Conservation (phyloP, 108 stramenopile species). For the Nitzschia sp. region DNA sequence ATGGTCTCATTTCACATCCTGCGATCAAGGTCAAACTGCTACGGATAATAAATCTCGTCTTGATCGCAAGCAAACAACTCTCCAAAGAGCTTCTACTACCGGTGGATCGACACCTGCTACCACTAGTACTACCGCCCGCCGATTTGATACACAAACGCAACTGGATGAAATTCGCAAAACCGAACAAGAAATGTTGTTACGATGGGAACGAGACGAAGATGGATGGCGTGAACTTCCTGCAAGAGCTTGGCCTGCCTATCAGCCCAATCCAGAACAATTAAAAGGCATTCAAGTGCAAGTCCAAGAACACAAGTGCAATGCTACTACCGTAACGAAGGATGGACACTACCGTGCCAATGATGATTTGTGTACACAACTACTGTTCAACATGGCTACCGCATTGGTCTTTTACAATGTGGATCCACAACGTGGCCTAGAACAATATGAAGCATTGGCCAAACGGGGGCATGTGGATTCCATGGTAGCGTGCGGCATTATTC, state of each 20-base stretch:
- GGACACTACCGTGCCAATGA: not conserved
- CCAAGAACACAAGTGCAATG: slow-evolving; percentile 5
- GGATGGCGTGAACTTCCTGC: slow-evolving; percentile 48
- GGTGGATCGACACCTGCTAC: not conserved
- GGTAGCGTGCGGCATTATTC: slow-evolving; percentile 48
- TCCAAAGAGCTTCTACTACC: slow-evolving; percentile 10
- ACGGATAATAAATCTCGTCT: not conserved
- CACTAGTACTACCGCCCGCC: not conserved
- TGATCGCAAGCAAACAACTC: slow-evolving; percentile 21
- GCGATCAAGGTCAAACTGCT: too few relatives aligned
- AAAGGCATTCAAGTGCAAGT: slow-evolving; percentile 24
- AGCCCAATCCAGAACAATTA: slow-evolving; percentile 40
- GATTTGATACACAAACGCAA: slow-evolving; percentile 26
- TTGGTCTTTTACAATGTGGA: slow-evolving; percentile 46
- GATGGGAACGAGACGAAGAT: slow-evolving; percentile 49
- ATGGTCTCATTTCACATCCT: too few relatives aligned
- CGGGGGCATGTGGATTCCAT: slow-evolving; percentile 44
- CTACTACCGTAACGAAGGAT: not conserved
- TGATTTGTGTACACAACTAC: slow-evolving; percentile 1
- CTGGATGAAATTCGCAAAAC: slow-evolving; percentile 23
- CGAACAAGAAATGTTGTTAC: slow-evolving; percentile 37
- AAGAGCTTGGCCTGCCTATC: slow-evolving; percentile 45
- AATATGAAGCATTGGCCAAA: slow-evolving; percentile 32
- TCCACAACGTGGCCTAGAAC: slow-evolving; percentile 32
- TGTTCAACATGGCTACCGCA: slow-evolving; percentile 31